A percentile compares a stretch with the other conserved stretches of the same genome.
Conservation (phyloP, 2,329 filamentous ascomycete species). For the Fusarium aywerte region DNA sequence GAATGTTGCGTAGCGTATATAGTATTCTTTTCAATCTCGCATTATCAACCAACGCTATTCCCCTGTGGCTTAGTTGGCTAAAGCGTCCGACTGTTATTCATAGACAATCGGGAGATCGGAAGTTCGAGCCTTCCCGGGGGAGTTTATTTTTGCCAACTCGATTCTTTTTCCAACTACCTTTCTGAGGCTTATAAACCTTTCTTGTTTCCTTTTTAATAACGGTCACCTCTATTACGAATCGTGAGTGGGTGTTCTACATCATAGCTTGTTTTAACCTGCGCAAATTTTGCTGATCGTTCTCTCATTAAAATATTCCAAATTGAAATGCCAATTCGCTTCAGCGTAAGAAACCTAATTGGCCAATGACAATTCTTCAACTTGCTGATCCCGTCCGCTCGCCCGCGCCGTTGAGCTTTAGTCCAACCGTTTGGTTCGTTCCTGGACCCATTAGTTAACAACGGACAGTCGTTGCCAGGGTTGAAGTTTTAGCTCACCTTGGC, state of each 20-base stretch:
- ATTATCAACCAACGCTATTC: slow-evolving; percentile 3
- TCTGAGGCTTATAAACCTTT: too few species aligned
- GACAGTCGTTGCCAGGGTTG: not conserved
- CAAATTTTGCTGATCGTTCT: too few species aligned
- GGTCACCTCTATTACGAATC: too few species aligned
- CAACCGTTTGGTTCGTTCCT: not conserved
- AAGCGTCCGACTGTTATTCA: slow-evolving; percentile 42
- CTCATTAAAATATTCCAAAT: too few species aligned
- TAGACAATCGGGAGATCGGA: slow-evolving; percentile 47
- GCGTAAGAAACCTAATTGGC: not conserved
- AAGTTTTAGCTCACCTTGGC: not conserved
- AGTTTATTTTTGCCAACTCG: not conserved
- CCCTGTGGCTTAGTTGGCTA: slow-evolving; percentile 44
- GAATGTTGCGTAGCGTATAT: too few species aligned
- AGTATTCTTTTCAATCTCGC: accelerated
- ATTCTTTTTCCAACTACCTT: not conserved
- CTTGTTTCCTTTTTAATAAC: too few species aligned
- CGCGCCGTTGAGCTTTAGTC: not conserved
- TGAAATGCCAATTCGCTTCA: not conserved
- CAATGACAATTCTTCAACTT: not conserved
- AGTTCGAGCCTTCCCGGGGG: slow-evolving; percentile 48
- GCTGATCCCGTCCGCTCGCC: not conserved
- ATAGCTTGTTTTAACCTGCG: not conserved
- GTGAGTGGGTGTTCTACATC: not conserved
- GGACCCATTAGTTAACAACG: not conserved